Conservation (phyloP, 202 grass and related monocot genomes). For the Setaria viridis region DNA sequence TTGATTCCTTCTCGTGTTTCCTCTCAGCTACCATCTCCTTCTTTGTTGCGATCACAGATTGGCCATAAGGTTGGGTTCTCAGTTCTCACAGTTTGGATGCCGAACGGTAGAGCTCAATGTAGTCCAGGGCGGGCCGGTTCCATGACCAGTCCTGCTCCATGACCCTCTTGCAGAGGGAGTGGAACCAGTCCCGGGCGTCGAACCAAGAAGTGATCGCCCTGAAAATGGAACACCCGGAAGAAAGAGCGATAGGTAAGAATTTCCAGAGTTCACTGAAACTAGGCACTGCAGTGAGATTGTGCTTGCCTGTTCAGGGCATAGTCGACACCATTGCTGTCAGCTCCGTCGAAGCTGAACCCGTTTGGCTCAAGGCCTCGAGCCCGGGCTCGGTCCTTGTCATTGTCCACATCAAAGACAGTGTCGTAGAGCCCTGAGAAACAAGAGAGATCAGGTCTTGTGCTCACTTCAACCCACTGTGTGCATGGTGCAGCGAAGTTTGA, state of each 20-base stretch:
- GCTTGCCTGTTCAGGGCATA: constrained; percentile 77
- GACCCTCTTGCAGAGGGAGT: constrained; percentile 72
- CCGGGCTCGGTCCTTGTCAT: constrained; percentile 74
- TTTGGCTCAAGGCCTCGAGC: constrained; percentile 78
- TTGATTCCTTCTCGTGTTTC: not conserved
- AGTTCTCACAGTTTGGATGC: constrained; percentile 56
- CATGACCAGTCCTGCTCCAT: constrained; percentile 97
- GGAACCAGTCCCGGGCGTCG: constrained; percentile 62
- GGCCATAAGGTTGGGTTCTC: not conserved
- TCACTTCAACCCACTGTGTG: constrained; percentile 8
- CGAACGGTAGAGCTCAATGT: constrained; percentile 81
- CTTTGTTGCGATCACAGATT: not conserved
- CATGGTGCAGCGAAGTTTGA: not conserved
- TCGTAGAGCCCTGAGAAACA: constrained; percentile 70
- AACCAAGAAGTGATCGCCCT: constrained; percentile 77
- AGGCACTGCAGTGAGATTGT: not conserved
- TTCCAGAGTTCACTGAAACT: not conserved
- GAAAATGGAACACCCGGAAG: constrained; percentile 11
- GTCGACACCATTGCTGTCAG: constrained; percentile 59
- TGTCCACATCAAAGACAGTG: constrained; percentile 84
- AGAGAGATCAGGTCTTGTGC: not conserved
- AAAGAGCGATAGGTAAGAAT: not conserved
- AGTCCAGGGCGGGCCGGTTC: constrained; percentile 86
- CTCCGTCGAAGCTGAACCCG: constrained; percentile 84
- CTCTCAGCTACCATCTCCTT: not conserved